Conservation (phyloP, 768 basidiomycete genomes). For the Podaxis pistillaris region DNA sequence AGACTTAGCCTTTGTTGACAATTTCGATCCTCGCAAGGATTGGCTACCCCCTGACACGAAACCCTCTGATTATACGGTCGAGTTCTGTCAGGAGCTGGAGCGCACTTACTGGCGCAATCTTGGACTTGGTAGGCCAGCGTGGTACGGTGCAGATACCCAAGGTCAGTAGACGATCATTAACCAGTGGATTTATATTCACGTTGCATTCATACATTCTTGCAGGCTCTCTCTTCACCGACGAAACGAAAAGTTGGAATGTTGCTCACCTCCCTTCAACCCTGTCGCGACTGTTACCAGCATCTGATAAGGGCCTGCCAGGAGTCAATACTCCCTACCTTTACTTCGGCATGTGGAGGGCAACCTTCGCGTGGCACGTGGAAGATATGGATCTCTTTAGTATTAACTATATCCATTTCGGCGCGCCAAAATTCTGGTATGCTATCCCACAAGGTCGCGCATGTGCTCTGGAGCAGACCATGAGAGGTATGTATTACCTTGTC, state of each 20-base stretch:
- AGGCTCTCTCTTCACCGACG: constrained; percentile 73
- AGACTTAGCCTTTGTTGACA: constrained; percentile 58
- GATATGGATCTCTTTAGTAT: constrained; percentile 99
- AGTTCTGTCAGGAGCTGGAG: constrained; percentile 86
- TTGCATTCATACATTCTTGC: background rate
- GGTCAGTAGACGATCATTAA: constrained; percentile 45
- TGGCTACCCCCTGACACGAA: constrained; percentile 82
- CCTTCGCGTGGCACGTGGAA: constrained; percentile 99
- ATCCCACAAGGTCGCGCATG: constrained; percentile 83
- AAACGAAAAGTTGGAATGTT: constrained; percentile 91
- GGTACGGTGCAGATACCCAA: constrained; percentile 97
- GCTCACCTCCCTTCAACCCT: constrained; percentile 85
- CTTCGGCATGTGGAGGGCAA: constrained; percentile 99
- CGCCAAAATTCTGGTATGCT: constrained; percentile 97
- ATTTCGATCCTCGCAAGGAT: constrained; percentile 67
- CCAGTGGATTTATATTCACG: background rate
- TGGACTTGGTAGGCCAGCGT: constrained; percentile 84
- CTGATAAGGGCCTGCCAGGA: constrained; percentile 77
- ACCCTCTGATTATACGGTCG: constrained; percentile 78
- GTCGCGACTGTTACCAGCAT: constrained; percentile 69
- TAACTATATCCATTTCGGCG: constrained; percentile 98
- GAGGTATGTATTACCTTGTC: constrained; percentile 46
- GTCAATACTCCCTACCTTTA: constrained; percentile 98
- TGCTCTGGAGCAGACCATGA: constrained; percentile 88
- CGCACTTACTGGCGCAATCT: constrained; percentile 91